These are phyloP conservation scores for Chalciporus piperatus DNA, from an alignment of 768 basidiomycete species.

Conservation along the genomic window DNA sequence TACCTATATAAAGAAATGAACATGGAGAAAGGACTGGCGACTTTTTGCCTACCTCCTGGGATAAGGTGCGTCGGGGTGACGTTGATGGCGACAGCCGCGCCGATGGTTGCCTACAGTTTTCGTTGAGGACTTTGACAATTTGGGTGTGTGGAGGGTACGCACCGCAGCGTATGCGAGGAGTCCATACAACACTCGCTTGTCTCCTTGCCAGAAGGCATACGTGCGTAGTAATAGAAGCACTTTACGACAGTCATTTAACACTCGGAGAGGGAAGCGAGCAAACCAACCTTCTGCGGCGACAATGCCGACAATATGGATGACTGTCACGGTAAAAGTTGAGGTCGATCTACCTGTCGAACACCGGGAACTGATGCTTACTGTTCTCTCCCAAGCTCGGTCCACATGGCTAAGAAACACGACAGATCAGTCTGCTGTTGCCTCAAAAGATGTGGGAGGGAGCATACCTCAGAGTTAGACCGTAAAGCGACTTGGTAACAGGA, in stretches of 20 bases:
- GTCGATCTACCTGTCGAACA: background rate
- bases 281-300: constrained; percentile 10
- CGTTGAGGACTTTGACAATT: background rate
- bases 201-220: constrained; percentile 18
- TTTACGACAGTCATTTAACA: background rate
- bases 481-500: constrained; percentile 5
- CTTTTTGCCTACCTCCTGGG: background rate
- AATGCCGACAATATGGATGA: constrained; percentile 9
- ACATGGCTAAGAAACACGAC: constrained; percentile 4
- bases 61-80: constrained; percentile 1
- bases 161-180: constrained; percentile 12
- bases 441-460: background rate
- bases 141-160: background rate
- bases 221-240: constrained; percentile 18
- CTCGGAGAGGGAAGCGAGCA: background rate
- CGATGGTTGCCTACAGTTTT: constrained; percentile 4
- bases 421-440: background rate
- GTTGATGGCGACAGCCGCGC: constrained; percentile 3
- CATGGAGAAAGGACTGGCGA: background rate
- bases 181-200: constrained; percentile 10
- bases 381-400: background rate
- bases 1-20: background rate
- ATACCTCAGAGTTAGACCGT: constrained; percentile 6
- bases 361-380: constrained; percentile 3
- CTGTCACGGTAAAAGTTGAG: background rate